A percentile compares a stretch with the other conserved stretches of the same genome.
Evolutionary conservation across 805 yeast genomes (phyloP).

Genomic region (Wickerhamiella galacta): DNA sequence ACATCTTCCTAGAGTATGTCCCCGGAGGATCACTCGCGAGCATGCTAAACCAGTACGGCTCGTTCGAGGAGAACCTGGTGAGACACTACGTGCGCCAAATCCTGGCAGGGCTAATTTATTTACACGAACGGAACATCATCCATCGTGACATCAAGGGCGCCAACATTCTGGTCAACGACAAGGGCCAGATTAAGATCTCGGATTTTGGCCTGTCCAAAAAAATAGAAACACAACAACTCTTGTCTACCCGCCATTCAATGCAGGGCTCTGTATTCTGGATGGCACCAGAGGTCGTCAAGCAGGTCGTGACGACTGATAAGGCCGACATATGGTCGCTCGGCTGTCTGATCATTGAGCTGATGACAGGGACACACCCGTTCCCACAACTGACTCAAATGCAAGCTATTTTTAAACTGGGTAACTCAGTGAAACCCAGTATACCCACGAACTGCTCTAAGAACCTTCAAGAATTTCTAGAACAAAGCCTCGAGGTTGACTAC

Average conservation of each 20-base stretch:
- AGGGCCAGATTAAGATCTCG: slow-evolving; percentile 67
- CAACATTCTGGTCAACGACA: slow-evolving; percentile 62
- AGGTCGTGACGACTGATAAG: slow-evolving; percentile 63
- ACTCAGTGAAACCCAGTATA: slow-evolving; percentile 55
- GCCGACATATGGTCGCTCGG: slow-evolving; percentile 98
- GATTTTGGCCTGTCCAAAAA: slow-evolving; percentile 74
- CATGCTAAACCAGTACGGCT: slow-evolving; percentile 56
- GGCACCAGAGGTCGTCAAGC: slow-evolving; percentile 98
- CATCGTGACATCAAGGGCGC: slow-evolving; percentile 87
- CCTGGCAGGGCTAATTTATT: slow-evolving; percentile 52
- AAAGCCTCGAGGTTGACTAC: slow-evolving; percentile 63
- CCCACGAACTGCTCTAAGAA: slow-evolving; percentile 50
- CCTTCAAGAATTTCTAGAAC: slow-evolving; percentile 46
- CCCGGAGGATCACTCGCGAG: slow-evolving; percentile 60
- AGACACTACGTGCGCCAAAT: slow-evolving; percentile 61
- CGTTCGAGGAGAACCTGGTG: slow-evolving; percentile 62
- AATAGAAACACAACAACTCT: slow-evolving; percentile 36
- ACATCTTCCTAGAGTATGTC: slow-evolving; percentile 67
- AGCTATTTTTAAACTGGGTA: slow-evolving; percentile 88
- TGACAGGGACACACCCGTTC: slow-evolving; percentile 90
- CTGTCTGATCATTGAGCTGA: slow-evolving; percentile 85
- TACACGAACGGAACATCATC: slow-evolving; percentile 60
- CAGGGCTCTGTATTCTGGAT: slow-evolving; percentile 98
- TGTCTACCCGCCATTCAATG: slow-evolving; percentile 47
- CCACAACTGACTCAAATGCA: slow-evolving; percentile 94